Percentiles rank a stretch among this genome's conserved stretches.
These are phyloP conservation scores for Calocybe gangraenosa DNA, from an alignment of 768 basidiomycete species.

Conservation along the genomic window DNA sequence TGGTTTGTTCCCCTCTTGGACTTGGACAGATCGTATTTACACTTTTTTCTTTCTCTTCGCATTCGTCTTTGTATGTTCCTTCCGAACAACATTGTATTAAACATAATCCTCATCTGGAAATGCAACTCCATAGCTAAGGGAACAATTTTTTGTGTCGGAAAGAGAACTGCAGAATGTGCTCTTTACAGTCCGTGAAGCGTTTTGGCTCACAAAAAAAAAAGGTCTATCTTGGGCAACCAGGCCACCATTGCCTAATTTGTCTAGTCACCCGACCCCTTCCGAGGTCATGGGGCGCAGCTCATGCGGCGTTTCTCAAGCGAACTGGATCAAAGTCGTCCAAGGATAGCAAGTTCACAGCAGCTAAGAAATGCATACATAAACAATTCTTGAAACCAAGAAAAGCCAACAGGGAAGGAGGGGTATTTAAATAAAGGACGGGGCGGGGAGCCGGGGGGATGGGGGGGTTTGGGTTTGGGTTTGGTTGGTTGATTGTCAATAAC, in stretches of 20 bases:
- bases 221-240: too few species aligned
- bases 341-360: constrained; percentile 18
- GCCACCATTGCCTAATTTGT: too few species aligned
- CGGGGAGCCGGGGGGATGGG: background rate
- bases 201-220: too few species aligned
- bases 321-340: constrained; percentile 17
- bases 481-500: constrained; percentile 7
- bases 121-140: background rate
- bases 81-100: background rate
- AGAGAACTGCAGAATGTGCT: background rate
- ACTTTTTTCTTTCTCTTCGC: background rate
- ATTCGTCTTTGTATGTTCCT: background rate
- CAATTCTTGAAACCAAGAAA: constrained; percentile 13
- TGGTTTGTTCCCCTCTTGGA: background rate
- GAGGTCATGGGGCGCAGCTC: constrained; percentile 13
- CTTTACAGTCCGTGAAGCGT: background rate
- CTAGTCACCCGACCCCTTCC: constrained; percentile 10
- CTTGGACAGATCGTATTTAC: background rate
- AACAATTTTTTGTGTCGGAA: background rate
- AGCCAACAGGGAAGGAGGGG: background rate
- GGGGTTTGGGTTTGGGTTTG: too few species aligned
- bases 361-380: constrained; percentile 17
- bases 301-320: constrained; percentile 8
- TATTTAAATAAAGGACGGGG: constrained; percentile 9
- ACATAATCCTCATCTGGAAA: background rate